Percentiles rank a stretch among this genome's conserved stretches.
These are phyloP conservation scores for Aspergillus sp. DNA, from an alignment of 2,329 filamentous ascomycete genomes.

Conservation along the genomic window DNA sequence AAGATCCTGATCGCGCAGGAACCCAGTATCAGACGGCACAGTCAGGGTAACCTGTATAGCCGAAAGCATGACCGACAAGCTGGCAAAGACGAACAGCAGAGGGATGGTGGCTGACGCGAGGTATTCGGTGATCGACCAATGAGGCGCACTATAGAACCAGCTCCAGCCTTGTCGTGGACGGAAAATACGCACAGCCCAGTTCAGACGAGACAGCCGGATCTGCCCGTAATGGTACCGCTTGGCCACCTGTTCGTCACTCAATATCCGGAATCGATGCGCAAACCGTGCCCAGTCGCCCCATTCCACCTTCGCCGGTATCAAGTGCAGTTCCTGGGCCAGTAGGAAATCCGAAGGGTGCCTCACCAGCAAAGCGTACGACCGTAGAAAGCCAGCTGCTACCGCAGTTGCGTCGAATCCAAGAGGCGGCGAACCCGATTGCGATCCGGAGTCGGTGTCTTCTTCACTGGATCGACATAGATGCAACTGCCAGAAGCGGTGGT, in stretches of 20 bases:
- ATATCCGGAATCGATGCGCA: neutral
- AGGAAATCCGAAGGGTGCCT: neutral
- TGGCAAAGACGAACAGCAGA: neutral
- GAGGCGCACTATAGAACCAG: neutral
- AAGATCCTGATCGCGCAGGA: neutral
- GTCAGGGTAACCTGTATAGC: neutral
- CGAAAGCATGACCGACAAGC: neutral
- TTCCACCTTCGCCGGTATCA: neutral
- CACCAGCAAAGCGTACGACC: neutral
- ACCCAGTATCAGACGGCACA: neutral
- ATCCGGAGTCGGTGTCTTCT: neutral
- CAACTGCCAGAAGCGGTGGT: slow-evolving; percentile 10
- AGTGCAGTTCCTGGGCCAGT: neutral
- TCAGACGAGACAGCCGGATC: neutral
- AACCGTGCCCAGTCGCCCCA: neutral
- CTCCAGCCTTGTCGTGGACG: neutral
- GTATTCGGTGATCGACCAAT: neutral
- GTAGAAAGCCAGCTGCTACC: neutral
- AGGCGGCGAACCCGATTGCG: neutral
- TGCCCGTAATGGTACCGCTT: neutral
- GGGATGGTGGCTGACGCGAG: neutral
- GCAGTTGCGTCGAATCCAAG: neutral
- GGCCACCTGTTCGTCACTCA: neutral
- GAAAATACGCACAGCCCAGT: neutral
- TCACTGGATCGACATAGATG: neutral